Evolutionary conservation across 2,329 filamentous ascomycete genomes (phyloP).

Genomic region (Venturia pyrina): DNA sequence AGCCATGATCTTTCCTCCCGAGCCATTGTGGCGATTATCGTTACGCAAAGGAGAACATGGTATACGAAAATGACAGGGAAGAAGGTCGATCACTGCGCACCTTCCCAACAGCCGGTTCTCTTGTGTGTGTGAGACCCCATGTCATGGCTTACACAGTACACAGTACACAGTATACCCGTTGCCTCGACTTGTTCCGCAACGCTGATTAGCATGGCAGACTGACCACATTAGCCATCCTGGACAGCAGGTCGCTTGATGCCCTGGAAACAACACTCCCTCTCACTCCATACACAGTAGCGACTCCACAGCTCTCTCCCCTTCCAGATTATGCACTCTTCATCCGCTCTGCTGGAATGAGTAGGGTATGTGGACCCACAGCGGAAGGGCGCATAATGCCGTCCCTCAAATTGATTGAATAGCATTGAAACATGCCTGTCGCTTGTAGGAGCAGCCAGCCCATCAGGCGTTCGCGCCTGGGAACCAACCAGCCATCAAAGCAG

Average conservation of each 20-base stretch:
- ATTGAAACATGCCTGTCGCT: neutral
- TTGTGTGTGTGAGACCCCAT: neutral
- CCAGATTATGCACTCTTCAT: neutral
- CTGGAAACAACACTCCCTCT: neutral
- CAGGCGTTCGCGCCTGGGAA: neutral
- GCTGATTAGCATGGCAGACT: neutral
- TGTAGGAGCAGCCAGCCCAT: neutral
- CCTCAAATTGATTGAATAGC: neutral
- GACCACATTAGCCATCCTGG: neutral
- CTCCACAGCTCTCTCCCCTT: neutral
- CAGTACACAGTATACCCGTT: too few species aligned
- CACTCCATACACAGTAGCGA: too few species aligned
- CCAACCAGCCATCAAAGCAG: neutral
- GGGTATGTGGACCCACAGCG: neutral
- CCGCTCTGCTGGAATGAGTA: neutral
- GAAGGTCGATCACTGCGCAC: neutral
- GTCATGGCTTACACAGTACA: neutral
- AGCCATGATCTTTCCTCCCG: neutral
- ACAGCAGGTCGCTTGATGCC: neutral
- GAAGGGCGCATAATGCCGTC: constrained; percentile 5
- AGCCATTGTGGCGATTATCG: neutral
- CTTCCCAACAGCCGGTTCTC: neutral
- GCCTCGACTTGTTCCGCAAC: neutral
- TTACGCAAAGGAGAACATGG: neutral
- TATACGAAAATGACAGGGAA: neutral